A percentile compares a stretch with the other conserved stretches of the same genome.
Conservation (phyloP, 257 asterid genomes). For the Leptodermis oblonga region DNA sequence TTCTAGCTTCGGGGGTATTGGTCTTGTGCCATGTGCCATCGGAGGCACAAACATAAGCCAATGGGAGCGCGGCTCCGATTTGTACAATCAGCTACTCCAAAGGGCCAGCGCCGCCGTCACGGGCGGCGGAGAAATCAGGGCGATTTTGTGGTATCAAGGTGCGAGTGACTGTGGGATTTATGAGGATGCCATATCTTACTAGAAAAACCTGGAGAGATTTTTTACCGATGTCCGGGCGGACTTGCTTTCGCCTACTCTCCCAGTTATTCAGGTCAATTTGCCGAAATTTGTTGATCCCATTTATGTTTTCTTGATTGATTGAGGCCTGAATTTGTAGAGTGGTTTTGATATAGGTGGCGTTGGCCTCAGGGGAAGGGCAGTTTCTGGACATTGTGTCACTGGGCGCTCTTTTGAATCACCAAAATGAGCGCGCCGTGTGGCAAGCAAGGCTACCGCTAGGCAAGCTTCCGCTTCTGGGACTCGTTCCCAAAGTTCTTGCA, state of each 20-base stretch:
- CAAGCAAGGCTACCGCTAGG: no score
- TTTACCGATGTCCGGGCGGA: conserved; percentile 25
- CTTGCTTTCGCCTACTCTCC: conserved; percentile 16
- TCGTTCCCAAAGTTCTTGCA: no score
- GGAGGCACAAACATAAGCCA: conserved; percentile 34
- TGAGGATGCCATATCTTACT: conserved; percentile 25
- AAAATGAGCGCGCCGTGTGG: no score
- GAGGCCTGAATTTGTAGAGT: neutral
- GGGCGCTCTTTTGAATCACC: no score
- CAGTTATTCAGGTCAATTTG: conserved; percentile 26
- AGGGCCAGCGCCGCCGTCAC: conserved; percentile 17
- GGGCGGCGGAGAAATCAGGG: conserved; percentile 21
- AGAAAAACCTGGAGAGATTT: conserved; percentile 22
- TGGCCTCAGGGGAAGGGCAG: conserved; percentile 33
- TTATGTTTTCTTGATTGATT: neutral
- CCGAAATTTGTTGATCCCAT: no score
- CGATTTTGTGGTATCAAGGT: conserved; percentile 42
- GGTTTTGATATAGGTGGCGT: conserved; percentile 24
- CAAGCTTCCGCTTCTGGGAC: no score
- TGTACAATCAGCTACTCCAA: conserved; percentile 25
- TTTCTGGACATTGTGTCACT: conserved; percentile 18
- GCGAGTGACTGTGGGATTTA: conserved; percentile 20
- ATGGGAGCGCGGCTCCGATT: conserved; percentile 28
- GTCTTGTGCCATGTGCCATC: conserved; percentile 40
- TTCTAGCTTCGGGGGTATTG: conserved; percentile 14